phyloP scores from a whole-genome alignment of 306 rosid species.

The Gynostemma pentaphyllum region DNA sequence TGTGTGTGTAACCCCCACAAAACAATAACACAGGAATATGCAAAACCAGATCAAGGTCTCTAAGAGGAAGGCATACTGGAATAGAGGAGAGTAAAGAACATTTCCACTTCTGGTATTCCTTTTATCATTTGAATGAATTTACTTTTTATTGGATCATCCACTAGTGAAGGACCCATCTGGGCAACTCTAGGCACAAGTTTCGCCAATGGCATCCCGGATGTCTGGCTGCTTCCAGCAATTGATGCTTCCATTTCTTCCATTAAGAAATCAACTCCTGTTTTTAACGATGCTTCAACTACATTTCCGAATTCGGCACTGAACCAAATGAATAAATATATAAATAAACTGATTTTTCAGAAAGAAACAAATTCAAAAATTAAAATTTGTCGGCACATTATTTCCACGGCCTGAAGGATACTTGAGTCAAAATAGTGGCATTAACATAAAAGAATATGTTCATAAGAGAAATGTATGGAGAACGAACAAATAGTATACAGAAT shows the following conservation, averaged over 20 bases:
- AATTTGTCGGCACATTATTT: no score
- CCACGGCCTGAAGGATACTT: neutral
- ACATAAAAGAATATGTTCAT: neutral
- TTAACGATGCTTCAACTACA: conserved; percentile 47
- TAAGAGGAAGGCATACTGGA: conserved; percentile 45
- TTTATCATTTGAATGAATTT: conserved; percentile 51
- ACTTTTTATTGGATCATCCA: conserved; percentile 62
- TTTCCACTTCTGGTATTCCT: conserved; percentile 59
- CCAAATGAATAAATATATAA: neutral
- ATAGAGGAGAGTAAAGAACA: conserved; percentile 77
- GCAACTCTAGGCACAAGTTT: conserved; percentile 69
- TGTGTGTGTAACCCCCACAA: conserved; percentile 1
- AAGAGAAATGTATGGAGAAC: neutral
- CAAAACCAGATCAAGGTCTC: neutral
- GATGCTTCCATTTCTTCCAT: conserved; percentile 43
- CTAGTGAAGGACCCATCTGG: conserved; percentile 52
- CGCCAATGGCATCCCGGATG: conserved; percentile 54
- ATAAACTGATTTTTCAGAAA: neutral
- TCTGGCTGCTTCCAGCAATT: conserved; percentile 40
- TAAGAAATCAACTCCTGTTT: conserved; percentile 42
- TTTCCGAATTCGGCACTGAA: conserved; percentile 65
- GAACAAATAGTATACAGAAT: neutral
- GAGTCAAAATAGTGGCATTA: neutral
- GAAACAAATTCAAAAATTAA: neutral
- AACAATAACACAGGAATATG: neutral